A percentile compares a stretch with the other conserved stretches of the same genome.
Evolutionary conservation across 257 asterid species (phyloP).

Genomic region (Scutellaria minor): DNA sequence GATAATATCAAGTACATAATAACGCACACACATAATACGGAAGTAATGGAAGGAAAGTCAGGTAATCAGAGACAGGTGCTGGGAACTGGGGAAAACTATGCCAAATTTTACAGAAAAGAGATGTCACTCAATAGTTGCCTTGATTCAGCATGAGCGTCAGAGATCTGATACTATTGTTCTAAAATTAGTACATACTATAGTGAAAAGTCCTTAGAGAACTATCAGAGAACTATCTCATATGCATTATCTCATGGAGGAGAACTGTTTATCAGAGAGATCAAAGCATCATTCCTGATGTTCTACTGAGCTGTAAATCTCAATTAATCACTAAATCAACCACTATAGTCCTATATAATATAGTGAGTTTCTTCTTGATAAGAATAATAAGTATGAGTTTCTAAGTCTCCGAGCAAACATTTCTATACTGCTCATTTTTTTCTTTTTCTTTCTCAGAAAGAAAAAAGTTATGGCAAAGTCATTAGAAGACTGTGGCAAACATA

Average conservation of each 20-base stretch:
- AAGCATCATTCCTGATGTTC: slow-evolving; percentile 10
- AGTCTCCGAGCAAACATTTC: slow-evolving; percentile 23
- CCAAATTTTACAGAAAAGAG: neutral
- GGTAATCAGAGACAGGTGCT: slow-evolving; percentile 5
- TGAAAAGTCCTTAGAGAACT: neutral
- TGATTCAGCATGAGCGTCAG: neutral
- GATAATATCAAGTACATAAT: neutral
- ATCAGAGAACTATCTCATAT: neutral
- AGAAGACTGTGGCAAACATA: slow-evolving; percentile 1
- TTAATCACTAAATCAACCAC: neutral
- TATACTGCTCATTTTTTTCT: neutral
- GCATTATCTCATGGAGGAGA: neutral
- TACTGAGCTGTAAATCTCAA: neutral
- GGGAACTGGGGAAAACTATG: neutral
- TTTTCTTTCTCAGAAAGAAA: neutral
- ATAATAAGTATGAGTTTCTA: no score
- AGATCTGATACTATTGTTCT: neutral
- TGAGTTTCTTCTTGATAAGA: neutral
- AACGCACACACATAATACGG: neutral
- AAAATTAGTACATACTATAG: neutral
- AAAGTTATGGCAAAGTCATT: neutral
- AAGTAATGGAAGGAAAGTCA: neutral
- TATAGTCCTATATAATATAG: neutral
- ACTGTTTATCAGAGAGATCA: neutral
- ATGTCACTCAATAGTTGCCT: slow-evolving; percentile 13